Conservation (phyloP, 2,329 filamentous ascomycete species). For the Neofusicoccum kwambonambiense region DNA sequence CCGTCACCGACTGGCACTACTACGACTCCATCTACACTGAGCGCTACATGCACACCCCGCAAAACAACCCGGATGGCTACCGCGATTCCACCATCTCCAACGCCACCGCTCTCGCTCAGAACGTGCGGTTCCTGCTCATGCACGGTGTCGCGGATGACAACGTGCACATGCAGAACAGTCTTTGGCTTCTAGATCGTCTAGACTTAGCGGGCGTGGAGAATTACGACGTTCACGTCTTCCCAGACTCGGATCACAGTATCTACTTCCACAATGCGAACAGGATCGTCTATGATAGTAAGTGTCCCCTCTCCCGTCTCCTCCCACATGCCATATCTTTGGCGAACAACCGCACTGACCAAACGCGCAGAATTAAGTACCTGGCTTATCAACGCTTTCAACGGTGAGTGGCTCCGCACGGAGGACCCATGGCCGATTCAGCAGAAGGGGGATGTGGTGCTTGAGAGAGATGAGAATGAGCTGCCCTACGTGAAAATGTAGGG, state of each 20-base stretch:
- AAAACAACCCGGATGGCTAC: slow-evolving; percentile 78
- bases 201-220: slow-evolving; percentile 82
- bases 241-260: slow-evolving; percentile 93
- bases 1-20: slow-evolving; percentile 96
- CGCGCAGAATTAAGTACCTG: slow-evolving; percentile 73
- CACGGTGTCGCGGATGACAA: slow-evolving; percentile 97
- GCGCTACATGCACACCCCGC: slow-evolving; percentile 94
- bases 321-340: background rate
- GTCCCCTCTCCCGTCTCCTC: background rate
- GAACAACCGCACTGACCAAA: background rate
- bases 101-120: slow-evolving; percentile 68
- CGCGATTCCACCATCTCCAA: slow-evolving; percentile 71
- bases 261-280: slow-evolving; percentile 89
- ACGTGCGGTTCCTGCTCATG: slow-evolving; percentile 89
- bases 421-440: slow-evolving; percentile 47
- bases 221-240: slow-evolving; percentile 95
- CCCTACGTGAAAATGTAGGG: too few species aligned
- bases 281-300: slow-evolving; percentile 91
- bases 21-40: slow-evolving; percentile 96
- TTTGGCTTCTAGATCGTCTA: slow-evolving; percentile 81
- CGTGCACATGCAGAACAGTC: slow-evolving; percentile 92
- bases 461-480: background rate
- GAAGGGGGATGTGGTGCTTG: background rate
- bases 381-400: slow-evolving; percentile 97
- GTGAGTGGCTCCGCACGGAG: slow-evolving; percentile 74